phyloP scores from a whole-genome alignment of 2,329 filamentous ascomycete species.

The Paraphoma chrysanthemicola region DNA sequence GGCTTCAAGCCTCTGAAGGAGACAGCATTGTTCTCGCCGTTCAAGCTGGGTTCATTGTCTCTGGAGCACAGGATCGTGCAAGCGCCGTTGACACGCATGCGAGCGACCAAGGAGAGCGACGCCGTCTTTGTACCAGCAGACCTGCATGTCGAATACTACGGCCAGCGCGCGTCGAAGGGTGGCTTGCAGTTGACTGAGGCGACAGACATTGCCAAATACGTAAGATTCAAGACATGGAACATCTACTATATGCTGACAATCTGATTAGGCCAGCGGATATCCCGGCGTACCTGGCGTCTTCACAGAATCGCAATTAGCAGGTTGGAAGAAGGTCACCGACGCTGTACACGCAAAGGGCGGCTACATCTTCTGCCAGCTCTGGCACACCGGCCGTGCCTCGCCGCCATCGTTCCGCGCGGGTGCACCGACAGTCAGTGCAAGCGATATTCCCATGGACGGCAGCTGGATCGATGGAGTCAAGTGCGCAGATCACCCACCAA shows the following conservation, averaged over 20 bases:
- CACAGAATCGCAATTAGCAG: slow-evolving; percentile 52
- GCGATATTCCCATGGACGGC: slow-evolving; percentile 51
- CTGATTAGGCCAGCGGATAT: slow-evolving; percentile 48
- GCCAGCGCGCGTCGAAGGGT: slow-evolving; percentile 61
- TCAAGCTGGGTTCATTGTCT: slow-evolving; percentile 40
- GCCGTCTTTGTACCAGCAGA: slow-evolving; percentile 55
- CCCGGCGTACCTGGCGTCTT: slow-evolving; percentile 43
- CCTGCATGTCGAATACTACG: slow-evolving; percentile 60
- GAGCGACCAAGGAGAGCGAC: slow-evolving; percentile 58
- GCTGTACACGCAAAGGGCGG: slow-evolving; percentile 60
- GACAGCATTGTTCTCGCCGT: slow-evolving; percentile 40
- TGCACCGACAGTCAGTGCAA: slow-evolving; percentile 44
- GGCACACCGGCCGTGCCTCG: slow-evolving; percentile 57
- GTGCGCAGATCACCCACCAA: slow-evolving; percentile 44
- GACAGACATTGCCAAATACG: slow-evolving; percentile 50
- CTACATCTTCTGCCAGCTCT: slow-evolving; percentile 55
- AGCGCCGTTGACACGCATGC: slow-evolving; percentile 52
- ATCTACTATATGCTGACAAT: slow-evolving; percentile 11
- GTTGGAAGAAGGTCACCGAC: slow-evolving; percentile 60
- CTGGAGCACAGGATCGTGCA: slow-evolving; percentile 50
- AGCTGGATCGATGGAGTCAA: slow-evolving; percentile 49
- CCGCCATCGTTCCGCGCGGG: slow-evolving; percentile 49
- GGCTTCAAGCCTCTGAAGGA: slow-evolving; percentile 41
- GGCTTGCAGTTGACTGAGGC: slow-evolving; percentile 67
- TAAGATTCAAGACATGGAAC: slow-evolving; percentile 3